Evolutionary conservation across 116 monocot species (phyloP).

Genomic region (Papilionanthe hybrid): DNA sequence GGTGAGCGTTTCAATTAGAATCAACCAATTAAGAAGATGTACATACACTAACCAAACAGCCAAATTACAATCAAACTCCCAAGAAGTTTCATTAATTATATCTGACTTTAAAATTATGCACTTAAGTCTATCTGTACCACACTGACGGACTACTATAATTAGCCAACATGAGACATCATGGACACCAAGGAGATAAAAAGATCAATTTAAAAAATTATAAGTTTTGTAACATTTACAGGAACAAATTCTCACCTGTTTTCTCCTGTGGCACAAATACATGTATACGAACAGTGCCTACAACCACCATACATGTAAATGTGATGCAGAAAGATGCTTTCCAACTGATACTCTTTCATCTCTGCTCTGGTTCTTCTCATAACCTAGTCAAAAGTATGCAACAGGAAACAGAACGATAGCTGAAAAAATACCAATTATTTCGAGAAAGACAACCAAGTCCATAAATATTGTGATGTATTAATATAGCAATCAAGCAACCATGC

Average conservation of each 20-base stretch:
- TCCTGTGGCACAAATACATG: conserved; percentile 97
- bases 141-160: not conserved
- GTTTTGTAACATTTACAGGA: not conserved
- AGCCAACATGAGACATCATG: not conserved
- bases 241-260: conserved; percentile 67
- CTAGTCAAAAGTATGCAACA: conserved; percentile 30
- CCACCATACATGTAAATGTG: conserved; percentile 98
- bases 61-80: not conserved
- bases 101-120: not conserved
- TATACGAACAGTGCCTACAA: conserved; percentile 93
- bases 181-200: not conserved
- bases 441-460: not conserved
- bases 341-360: conserved; percentile 94
- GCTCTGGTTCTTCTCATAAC: conserved; percentile 75
- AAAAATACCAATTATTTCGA: not conserved
- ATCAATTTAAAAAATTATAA: not conserved
- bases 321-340: conserved; percentile 96
- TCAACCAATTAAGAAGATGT: not conserved
- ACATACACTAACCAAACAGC: not conserved
- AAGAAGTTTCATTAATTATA: not conserved
- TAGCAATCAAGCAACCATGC: not conserved
- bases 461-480: not conserved
- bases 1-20: not conserved
- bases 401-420: conserved; percentile 5
- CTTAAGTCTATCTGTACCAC: not conserved